Conservation (phyloP, 208 protist genomes). For the Leishmania martiniquensis region DNA sequence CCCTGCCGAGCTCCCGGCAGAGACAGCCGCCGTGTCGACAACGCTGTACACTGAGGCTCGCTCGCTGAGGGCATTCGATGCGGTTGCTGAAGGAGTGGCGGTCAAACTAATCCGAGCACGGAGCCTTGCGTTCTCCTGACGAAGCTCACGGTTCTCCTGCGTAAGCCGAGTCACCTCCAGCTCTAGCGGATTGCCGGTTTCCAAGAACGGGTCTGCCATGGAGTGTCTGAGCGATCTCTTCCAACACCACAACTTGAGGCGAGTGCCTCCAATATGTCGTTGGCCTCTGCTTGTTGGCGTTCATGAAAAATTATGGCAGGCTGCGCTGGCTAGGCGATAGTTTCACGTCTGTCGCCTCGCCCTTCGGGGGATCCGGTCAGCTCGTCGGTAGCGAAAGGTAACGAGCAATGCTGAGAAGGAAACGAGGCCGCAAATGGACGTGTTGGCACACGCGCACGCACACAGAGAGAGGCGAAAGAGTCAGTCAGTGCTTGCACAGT, state of each 20-base stretch:
- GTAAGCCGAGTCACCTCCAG: slow-evolving; percentile 53
- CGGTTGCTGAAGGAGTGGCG: neutral
- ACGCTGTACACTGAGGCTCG: slow-evolving; percentile 2
- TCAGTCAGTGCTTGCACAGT: neutral
- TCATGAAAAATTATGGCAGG: neutral
- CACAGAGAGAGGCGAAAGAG: neutral
- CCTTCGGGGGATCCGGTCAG: neutral
- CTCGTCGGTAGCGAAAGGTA: neutral
- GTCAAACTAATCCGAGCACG: slow-evolving; percentile 32
- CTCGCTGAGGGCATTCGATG: slow-evolving; percentile 10
- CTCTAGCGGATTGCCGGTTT: slow-evolving; percentile 12
- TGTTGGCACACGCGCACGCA: neutral
- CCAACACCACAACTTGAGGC: neutral
- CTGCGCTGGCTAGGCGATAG: neutral
- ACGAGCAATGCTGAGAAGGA: neutral
- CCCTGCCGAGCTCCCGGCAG: neutral
- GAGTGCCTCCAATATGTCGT: neutral
- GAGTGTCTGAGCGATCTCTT: neutral
- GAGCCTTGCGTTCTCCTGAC: slow-evolving; percentile 53
- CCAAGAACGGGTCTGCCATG: slow-evolving; percentile 41
- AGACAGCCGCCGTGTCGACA: neutral
- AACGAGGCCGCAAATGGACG: neutral
- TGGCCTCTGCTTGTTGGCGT: neutral
- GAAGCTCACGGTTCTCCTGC: slow-evolving; percentile 65
- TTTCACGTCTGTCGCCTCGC: neutral